These are phyloP conservation scores for Lactuca saligna DNA, from an alignment of 129 eudicot species.

Conservation along the genomic window DNA sequence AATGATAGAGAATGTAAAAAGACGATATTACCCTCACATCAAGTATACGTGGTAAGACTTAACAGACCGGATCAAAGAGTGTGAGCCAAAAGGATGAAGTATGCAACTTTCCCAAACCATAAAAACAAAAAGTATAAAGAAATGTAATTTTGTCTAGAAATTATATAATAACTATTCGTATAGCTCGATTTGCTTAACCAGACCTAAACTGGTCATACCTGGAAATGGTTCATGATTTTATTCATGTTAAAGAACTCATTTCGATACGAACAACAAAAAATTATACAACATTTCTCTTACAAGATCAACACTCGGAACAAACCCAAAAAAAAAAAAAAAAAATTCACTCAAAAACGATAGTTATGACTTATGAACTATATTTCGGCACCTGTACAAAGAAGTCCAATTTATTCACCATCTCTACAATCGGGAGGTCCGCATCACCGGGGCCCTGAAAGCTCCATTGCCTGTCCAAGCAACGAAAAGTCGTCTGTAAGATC, in stretches of 20 bases:
- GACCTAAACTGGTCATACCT: too few species aligned
- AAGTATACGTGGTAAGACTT: too few species aligned
- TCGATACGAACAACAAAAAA: neutral
- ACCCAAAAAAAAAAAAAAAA: constrained; percentile 11
- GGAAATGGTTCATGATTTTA: too few species aligned
- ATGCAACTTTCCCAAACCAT: too few species aligned
- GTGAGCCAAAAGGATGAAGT: too few species aligned
- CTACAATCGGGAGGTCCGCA: neutral
- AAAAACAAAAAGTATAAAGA: too few species aligned
- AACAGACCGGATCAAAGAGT: too few species aligned
- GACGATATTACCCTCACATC: too few species aligned
- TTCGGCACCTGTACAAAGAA: constrained; percentile 42
- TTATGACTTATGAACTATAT: constrained; percentile 13
- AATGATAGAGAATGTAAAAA: too few species aligned
- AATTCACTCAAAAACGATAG: constrained; percentile 19
- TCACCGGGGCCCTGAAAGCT: constrained; percentile 96
- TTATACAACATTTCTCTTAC: constrained; percentile 32
- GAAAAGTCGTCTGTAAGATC: constrained; percentile 96
- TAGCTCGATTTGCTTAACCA: too few species aligned
- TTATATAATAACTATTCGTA: too few species aligned
- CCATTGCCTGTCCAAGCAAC: constrained; percentile 94
- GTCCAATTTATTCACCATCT: constrained; percentile 15
- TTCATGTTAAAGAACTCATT: neutral
- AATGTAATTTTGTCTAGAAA: too few species aligned
- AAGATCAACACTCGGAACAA: constrained; percentile 29